Percentiles rank a stretch among this genome's conserved stretches.
Conservation (phyloP, 495 filamentous ascomycete genomes). For the Penicillium desertorum region DNA sequence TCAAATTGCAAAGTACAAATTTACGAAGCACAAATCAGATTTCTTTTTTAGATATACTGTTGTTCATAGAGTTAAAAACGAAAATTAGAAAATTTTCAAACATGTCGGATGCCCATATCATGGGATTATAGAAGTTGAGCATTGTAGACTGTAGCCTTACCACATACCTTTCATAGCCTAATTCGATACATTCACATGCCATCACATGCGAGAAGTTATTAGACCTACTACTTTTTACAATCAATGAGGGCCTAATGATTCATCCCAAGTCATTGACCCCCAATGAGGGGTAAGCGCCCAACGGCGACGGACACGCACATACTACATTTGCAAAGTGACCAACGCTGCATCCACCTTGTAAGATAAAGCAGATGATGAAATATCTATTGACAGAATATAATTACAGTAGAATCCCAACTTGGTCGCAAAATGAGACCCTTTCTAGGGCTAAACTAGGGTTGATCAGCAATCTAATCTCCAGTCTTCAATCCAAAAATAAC, state of each 20-base stretch:
- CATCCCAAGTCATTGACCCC: too few relatives aligned
- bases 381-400: not conserved
- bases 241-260: too few relatives aligned
- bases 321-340: not conserved
- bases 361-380: not conserved
- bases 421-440: not conserved
- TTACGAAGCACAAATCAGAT: conserved; percentile 3
- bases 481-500: conserved; percentile 1
- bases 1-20: conserved; percentile 6
- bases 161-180: not conserved
- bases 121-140: not conserved
- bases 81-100: not conserved
- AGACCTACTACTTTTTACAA: too few relatives aligned
- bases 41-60: conserved; percentile 2
- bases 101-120: not conserved
- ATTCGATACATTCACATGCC: not conserved
- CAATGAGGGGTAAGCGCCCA: too few relatives aligned
- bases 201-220: too few relatives aligned
- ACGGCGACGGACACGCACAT: not conserved
- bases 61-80: not conserved
- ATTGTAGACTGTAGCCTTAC: not conserved
- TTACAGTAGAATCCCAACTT: not conserved
- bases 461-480: not conserved
- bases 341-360: not conserved
- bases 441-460: conserved; percentile 1